Conservation (phyloP, 2,329 filamentous ascomycete species). For the Monilinia aucupariae region DNA sequence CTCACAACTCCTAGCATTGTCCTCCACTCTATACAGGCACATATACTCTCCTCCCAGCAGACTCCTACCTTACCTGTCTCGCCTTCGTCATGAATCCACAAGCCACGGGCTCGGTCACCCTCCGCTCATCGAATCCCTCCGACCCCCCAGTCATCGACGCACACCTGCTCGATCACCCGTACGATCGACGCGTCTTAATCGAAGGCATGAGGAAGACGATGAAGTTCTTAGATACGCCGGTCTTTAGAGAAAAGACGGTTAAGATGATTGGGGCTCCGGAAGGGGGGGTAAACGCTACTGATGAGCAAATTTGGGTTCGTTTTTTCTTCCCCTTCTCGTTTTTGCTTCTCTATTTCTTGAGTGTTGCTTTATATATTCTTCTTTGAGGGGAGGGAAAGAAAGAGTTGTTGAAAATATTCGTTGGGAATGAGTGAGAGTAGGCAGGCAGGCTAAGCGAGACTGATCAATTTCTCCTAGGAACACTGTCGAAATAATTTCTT, state of each 20-base stretch:
- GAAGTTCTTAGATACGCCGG: not conserved
- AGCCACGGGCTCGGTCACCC: conserved; percentile 54
- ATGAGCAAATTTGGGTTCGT: conserved; percentile 10
- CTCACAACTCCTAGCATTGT: conserved; percentile 18
- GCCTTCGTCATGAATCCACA: conserved; percentile 51
- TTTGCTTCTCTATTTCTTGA: too few relatives aligned
- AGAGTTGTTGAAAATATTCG: too few relatives aligned
- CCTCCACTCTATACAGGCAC: conserved; percentile 36
- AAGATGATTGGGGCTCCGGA: conserved; percentile 10
- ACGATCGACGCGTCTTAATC: conserved; percentile 46
- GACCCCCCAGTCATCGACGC: conserved; percentile 58
- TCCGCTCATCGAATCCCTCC: conserved; percentile 56
- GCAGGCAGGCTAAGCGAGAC: too few relatives aligned
- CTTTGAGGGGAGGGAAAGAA: too few relatives aligned
- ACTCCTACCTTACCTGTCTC: conserved; percentile 42
- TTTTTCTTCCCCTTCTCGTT: too few relatives aligned
- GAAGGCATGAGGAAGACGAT: conserved; percentile 37
- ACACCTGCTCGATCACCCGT: conserved; percentile 52
- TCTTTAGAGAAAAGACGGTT: conserved; percentile 1
- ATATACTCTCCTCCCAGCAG: conserved; percentile 33
- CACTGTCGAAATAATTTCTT: not conserved
- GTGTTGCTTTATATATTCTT: too few relatives aligned
- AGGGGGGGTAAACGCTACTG: not conserved
- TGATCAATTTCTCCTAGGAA: not conserved
- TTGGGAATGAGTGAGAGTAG: too few relatives aligned